A percentile compares a stretch with the other conserved stretches of the same genome.
These are phyloP conservation scores for Hanseniaspora uvarum DNA, from an alignment of 1,139 yeast species.

Conservation along the genomic window DNA sequence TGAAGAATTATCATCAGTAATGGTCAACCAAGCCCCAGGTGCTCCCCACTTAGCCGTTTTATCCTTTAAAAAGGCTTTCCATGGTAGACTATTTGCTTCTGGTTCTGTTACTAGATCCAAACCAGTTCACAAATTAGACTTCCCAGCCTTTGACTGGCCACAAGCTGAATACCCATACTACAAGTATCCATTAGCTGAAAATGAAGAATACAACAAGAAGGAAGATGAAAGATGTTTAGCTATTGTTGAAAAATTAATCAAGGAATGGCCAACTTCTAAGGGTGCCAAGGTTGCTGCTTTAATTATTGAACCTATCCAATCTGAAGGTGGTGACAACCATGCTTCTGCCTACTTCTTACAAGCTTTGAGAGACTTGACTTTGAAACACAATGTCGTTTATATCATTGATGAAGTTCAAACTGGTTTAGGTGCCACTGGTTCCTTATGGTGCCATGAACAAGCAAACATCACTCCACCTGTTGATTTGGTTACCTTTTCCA, in stretches of 20 bases:
- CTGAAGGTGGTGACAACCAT: slow-evolving; percentile 71
- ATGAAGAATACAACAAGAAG: slow-evolving; percentile 41
- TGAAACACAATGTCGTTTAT: slow-evolving; percentile 48
- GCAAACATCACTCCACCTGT: slow-evolving; percentile 55
- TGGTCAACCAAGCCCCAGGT: slow-evolving; percentile 60
- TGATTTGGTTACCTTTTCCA: slow-evolving; percentile 65
- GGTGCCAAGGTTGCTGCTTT: slow-evolving; percentile 45
- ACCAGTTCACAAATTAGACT: slow-evolving; percentile 63
- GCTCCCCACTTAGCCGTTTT: slow-evolving; percentile 56
- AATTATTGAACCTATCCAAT: slow-evolving; percentile 63
- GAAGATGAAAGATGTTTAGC: slow-evolving; percentile 56
- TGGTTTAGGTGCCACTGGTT: slow-evolving; percentile 65
- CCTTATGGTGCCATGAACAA: slow-evolving; percentile 66
- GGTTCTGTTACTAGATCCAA: slow-evolving; percentile 64
- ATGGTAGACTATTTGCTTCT: slow-evolving; percentile 65
- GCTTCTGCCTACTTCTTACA: slow-evolving; percentile 52
- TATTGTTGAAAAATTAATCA: slow-evolving; percentile 45
- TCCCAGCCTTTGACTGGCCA: slow-evolving; percentile 73
- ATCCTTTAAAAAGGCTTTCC: slow-evolving; percentile 63
- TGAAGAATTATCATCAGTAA: slow-evolving; percentile 51
- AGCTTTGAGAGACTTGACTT: slow-evolving; percentile 52
- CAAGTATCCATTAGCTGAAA: slow-evolving; percentile 52
- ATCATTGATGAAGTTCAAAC: slow-evolving; percentile 69
- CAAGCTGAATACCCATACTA: slow-evolving; percentile 60
- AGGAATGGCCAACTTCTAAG: slow-evolving; percentile 38